Evolutionary conservation across 2,329 filamentous ascomycete species (phyloP).

Genomic region (Chaetothyriales sp.): DNA sequence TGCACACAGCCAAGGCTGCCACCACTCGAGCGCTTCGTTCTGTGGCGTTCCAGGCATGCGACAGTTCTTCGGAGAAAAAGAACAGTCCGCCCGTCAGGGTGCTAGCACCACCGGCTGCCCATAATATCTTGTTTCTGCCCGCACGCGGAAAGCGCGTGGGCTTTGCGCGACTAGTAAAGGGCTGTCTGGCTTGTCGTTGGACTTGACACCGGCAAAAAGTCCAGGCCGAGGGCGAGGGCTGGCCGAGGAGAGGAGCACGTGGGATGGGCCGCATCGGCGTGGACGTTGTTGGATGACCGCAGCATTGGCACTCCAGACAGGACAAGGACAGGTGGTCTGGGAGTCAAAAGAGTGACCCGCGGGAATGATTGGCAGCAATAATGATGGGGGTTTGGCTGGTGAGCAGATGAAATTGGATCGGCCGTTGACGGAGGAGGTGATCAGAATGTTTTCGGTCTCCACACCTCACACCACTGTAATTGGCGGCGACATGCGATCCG

Average conservation of each 20-base stretch:
- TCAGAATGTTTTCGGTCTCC: background rate
- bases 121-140: slow-evolving; percentile 6
- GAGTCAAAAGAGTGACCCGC: background rate
- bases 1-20: slow-evolving; percentile 58
- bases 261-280: slow-evolving; percentile 9
- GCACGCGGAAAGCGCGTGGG: slow-evolving; percentile 7
- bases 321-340: background rate
- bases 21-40: slow-evolving; percentile 69
- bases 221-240: slow-evolving; percentile 8
- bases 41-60: slow-evolving; percentile 57
- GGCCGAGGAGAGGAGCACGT: slow-evolving; percentile 4
- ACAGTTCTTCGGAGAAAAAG: slow-evolving; percentile 50
- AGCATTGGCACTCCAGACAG: background rate
- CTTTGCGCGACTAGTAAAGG: slow-evolving; percentile 4
- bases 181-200: background rate
- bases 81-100: slow-evolving; percentile 7
- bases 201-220: slow-evolving; percentile 11
- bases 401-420: background rate
- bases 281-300: background rate
- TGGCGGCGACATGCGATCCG: background rate
- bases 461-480: background rate
- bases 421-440: background rate
- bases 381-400: background rate
- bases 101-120: slow-evolving; percentile 11
- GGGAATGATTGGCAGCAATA: background rate